Base-by-base conservation (phyloP, 768 basidiomycete species). In the Suillus alpinus region DNA sequence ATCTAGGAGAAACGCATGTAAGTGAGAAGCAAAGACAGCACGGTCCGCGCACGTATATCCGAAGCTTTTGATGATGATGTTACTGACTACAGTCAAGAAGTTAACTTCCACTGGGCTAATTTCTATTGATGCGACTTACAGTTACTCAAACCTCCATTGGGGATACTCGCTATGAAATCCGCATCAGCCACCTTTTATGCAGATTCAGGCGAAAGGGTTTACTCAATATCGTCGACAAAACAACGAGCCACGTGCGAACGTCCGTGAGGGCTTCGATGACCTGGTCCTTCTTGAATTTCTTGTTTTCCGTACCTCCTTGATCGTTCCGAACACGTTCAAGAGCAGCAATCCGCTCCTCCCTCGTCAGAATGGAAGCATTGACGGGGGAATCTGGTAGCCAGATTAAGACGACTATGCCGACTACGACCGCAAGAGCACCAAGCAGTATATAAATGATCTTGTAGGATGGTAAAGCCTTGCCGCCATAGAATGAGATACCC, bases 361-460 rank as follows among this genome's bases (percentile, higher is more conserved):
- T 77, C 0, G 80, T 83, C 16, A 88, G 74, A 66, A 85, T 79
- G 5, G 66, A 71, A 1, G 87, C 86, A 63, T 83, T 81, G 3
- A 87, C 83, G 4, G 86, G 87, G 0, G 86, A 86, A 67, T 88
- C 86, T 0, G 87, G 86, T 16, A 88, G 75, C 81, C 80, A 85
- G 9, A 88, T 72, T 9, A 88, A 68, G 4, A 88, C 83, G 47
- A 75, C 72, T 29, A 83, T 63, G 7, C 85, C 86, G 39, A 89
- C 80, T 3, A 86, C 18, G 40, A 86, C 84, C 0, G 87, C 86
- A 8, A 89, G 72, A 0, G 75, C 85, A 10, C 87, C 86, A 31
- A 87, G 78, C 2, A 87, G 74, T 41, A 87, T 62, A 66, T 85
- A 88, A 6, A 88, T 76, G 59, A 87, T 86, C 68, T 84, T 84